These are phyloP conservation scores for Ogataea kodamae DNA, from an alignment of 805 yeast species.

Conservation along the genomic window DNA sequence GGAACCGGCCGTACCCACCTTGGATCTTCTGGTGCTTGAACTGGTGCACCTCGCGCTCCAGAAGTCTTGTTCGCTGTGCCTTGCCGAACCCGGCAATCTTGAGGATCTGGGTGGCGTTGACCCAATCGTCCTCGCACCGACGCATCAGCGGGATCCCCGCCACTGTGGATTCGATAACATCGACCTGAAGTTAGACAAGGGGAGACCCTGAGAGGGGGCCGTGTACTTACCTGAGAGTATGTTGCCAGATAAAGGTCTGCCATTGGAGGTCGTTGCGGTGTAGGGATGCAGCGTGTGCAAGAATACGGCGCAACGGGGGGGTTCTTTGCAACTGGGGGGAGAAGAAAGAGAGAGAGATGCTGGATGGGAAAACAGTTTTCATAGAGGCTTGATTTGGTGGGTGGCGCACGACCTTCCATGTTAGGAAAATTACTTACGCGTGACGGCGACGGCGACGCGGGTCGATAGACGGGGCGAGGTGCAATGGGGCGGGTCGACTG, in stretches of 20 bases:
- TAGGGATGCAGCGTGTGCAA: no score
- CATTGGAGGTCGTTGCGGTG: conserved; percentile 17
- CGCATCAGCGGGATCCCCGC: conserved; percentile 82
- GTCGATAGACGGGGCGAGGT: no score
- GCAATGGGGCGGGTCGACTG: no score
- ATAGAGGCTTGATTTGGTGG: no score
- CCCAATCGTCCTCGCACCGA: conserved; percentile 89
- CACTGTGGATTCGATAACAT: conserved; percentile 60
- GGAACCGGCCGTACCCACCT: conserved; percentile 83
- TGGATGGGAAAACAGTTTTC: no score
- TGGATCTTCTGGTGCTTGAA: conserved; percentile 71
- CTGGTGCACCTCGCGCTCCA: conserved; percentile 70
- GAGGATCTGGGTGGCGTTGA: conserved; percentile 79
- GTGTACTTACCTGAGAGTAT: conserved; percentile 40
- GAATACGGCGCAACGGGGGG: no score
- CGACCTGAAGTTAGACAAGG: conserved; percentile 29
- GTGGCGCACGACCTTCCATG: conserved; percentile 12
- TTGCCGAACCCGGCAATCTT: conserved; percentile 77
- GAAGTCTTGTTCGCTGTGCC: conserved; percentile 71
- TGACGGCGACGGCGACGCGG: no score
- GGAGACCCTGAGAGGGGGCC: background rate
- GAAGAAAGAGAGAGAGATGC: no score
- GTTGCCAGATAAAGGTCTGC: conserved; percentile 39
- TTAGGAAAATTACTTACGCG: conserved; percentile 16
- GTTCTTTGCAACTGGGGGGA: no score